Evolutionary conservation across 495 filamentous ascomycete species (phyloP), one percentile per base, ranked within the genome.

Genomic region (Hypoxylon rickii): DNA sequence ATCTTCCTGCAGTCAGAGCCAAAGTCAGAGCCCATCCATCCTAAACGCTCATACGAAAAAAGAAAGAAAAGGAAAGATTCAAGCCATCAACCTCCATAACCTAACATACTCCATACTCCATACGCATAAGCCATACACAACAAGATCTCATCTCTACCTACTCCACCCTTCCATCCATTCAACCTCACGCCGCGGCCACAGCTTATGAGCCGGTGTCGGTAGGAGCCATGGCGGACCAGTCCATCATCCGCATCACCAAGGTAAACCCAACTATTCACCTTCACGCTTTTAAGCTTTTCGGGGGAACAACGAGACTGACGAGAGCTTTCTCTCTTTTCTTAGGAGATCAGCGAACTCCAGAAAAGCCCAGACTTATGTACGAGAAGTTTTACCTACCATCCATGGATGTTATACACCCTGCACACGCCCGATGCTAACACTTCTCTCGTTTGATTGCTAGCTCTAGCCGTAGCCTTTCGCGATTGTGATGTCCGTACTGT

Each of bases 401-500:
- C 16, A 3, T 7, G 13, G 7, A 45, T 15, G 0, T 31, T 32
- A 29, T 29, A 29, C 4, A 29, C 10, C 24, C 24, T 29, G 10
- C 4, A 10, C 10, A 26, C 43, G 11, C 50, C 55, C 22, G 52
- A 18, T 43, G 31, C 39, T 51, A 34, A 64, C 38, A 16, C n/a
- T 49, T 26, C 45, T 13, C 15, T 13, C 18, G 15, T 33, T 11
- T 24, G 13, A 41, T 65, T 18, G 26, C 20, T 46, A 94, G 90
- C 92, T 19, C 81, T 97, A 56, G 89, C 91, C 13, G 90, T 97
- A 49, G 85, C 86, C 31, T 96, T 87, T 64, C 78, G 86, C 26
- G 94, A 97, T 67, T 82, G 82, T 50, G 90, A 98, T 71, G 86
- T 97, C 41, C 87, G 92, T 24, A 87, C 93, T 55, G 88, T 98